These are phyloP conservation scores for Lyophyllum atratum DNA, from an alignment of 768 basidiomycete genomes.

Conservation along the genomic window DNA sequence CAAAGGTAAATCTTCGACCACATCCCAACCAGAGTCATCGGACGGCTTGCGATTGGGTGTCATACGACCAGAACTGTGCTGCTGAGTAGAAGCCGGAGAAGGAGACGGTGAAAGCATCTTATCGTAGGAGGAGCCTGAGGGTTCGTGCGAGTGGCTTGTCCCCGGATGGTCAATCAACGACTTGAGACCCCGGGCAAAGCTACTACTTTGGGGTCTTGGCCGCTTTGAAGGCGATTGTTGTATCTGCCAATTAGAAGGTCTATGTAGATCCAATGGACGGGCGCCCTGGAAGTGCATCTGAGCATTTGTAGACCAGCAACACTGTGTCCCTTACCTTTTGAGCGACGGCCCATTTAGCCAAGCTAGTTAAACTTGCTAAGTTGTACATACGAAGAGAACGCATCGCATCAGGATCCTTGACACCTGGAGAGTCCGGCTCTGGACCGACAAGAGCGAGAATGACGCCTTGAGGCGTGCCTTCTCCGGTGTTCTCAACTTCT, in stretches of 20 bases:
- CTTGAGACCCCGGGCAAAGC: constrained; percentile 62
- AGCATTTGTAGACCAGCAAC: constrained; percentile 7
- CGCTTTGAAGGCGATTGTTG: constrained; percentile 50
- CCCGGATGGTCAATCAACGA: constrained; percentile 46
- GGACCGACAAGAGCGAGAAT: constrained; percentile 76
- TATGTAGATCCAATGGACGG: constrained; percentile 60
- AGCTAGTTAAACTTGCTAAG: constrained; percentile 68
- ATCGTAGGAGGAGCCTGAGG: constrained; percentile 33
- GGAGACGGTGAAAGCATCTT: constrained; percentile 24
- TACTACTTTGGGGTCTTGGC: constrained; percentile 48
- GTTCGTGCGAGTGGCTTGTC: constrained; percentile 18
- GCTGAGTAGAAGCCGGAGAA: not conserved
- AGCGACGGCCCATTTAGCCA: constrained; percentile 73
- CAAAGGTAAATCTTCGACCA: constrained; percentile 71
- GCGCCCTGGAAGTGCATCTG: constrained; percentile 41
- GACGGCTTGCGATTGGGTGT: constrained; percentile 31
- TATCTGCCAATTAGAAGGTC: constrained; percentile 50
- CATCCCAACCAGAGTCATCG: constrained; percentile 65
- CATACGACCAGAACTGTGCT: constrained; percentile 15
- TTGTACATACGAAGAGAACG: constrained; percentile 82
- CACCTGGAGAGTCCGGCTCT: constrained; percentile 44
- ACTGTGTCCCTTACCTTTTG: constrained; percentile 51
- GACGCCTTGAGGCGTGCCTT: constrained; percentile 65
- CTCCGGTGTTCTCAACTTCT: constrained; percentile 60
- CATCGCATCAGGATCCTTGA: constrained; percentile 55